Evolutionary conservation across 2,329 filamentous ascomycete species (phyloP).

Genomic region (Graphiopsis chlorocephala): DNA sequence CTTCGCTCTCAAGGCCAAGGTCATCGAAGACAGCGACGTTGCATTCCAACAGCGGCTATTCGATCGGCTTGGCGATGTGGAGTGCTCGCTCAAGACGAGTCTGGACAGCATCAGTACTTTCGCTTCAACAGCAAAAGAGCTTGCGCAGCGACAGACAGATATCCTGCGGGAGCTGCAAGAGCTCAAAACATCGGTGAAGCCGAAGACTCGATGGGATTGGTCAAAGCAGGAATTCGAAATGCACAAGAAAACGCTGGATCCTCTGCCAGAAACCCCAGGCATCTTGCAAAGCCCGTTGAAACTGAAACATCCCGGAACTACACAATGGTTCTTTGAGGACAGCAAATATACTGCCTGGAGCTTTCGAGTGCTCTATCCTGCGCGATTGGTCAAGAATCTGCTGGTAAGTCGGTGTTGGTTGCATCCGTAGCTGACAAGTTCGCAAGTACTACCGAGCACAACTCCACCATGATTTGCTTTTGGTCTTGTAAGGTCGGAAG

Average conservation of each 20-base stretch:
- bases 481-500: constrained; percentile 12
- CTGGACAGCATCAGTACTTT: constrained; percentile 17
- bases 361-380: not conserved
- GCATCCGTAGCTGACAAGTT: constrained; percentile 12
- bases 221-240: constrained; percentile 18
- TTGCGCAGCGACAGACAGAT: constrained; percentile 5
- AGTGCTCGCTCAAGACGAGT: constrained; percentile 13
- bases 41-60: constrained; percentile 21
- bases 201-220: constrained; percentile 18
- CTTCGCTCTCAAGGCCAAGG: constrained; percentile 17
- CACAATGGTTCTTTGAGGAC: not conserved
- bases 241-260: constrained; percentile 17
- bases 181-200: constrained; percentile 17
- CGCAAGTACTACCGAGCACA: not conserved
- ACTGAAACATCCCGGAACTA: not conserved
- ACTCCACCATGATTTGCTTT: constrained; percentile 12
- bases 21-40: constrained; percentile 19
- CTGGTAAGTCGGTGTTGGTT: constrained; percentile 17
- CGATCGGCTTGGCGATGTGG: constrained; percentile 18
- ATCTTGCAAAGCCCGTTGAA: not conserved
- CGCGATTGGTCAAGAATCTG: constrained; percentile 7
- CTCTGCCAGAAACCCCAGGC: not conserved
- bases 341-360: not conserved
- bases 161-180: constrained; percentile 17
- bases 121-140: not conserved